Conservation (phyloP, 768 basidiomycete genomes). For the Leccinum broughii region DNA sequence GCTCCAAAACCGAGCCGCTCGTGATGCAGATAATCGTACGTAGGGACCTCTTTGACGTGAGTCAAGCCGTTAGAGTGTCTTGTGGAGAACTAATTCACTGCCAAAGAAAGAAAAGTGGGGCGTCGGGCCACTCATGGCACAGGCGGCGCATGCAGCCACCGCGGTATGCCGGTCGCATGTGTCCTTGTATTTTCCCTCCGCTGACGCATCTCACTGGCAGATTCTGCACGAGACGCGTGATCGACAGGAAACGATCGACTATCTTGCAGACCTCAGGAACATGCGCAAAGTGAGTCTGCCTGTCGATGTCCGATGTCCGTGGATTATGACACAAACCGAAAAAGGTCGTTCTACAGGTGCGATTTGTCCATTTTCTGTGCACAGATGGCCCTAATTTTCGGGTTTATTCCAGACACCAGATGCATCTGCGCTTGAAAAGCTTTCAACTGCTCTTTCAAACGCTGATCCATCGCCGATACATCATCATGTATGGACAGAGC, state of each 20-base stretch:
- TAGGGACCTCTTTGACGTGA: constrained; percentile 42
- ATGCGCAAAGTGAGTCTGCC: constrained; percentile 41
- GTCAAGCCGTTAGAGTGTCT: constrained; percentile 11
- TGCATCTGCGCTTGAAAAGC: constrained; percentile 31
- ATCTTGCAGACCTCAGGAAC: constrained; percentile 38
- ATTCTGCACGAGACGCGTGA: constrained; percentile 42
- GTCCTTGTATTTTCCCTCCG: background rate
- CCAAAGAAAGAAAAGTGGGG: constrained; percentile 45
- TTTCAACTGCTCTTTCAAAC: constrained; percentile 30
- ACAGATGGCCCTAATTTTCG: too few relatives aligned
- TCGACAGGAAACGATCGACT: constrained; percentile 38
- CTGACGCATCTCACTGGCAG: constrained; percentile 19
- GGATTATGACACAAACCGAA: background rate
- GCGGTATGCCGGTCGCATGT: constrained; percentile 29
- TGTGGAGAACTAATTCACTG: background rate
- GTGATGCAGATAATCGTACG: constrained; percentile 48
- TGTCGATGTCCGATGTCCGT: background rate
- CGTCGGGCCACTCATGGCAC: constrained; percentile 45
- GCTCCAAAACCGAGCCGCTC: constrained; percentile 24
- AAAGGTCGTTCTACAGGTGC: constrained; percentile 44
- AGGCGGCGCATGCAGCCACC: constrained; percentile 44
- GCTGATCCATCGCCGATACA: constrained; percentile 29
- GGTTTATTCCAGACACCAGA: constrained; percentile 33
- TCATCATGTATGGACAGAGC: constrained; percentile 45
- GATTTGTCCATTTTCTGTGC: background rate